phyloP scores from a whole-genome alignment of 345 rosid genomes.

The Lenwebbia sp. region DNA sequence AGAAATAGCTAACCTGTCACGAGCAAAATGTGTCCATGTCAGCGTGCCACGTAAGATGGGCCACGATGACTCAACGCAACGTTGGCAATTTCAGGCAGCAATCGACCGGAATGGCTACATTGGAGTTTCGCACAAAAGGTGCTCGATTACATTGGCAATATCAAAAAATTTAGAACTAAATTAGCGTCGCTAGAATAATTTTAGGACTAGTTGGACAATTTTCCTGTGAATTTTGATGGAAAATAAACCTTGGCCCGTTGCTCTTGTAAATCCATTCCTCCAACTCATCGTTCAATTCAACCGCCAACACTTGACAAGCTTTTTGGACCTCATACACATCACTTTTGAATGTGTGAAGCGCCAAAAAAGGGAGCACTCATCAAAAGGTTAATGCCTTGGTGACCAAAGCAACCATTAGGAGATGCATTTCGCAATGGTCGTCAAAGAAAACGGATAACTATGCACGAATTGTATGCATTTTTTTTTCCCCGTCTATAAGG shows the following conservation, averaged over 20 bases:
- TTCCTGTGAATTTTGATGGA: neutral
- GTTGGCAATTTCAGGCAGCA: too few relatives aligned
- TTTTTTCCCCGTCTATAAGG: neutral
- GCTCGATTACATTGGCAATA: too few relatives aligned
- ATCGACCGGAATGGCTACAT: too few relatives aligned
- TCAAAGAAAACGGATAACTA: neutral
- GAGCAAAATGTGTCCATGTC: too few relatives aligned
- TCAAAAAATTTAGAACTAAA: too few relatives aligned
- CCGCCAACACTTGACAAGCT: neutral
- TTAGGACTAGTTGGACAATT: too few relatives aligned
- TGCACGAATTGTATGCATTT: neutral
- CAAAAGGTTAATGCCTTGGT: neutral
- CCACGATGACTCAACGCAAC: too few relatives aligned
- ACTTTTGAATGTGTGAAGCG: neutral
- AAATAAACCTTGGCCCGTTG: neutral
- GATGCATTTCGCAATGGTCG: neutral
- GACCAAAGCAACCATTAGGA: neutral
- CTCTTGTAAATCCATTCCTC: neutral
- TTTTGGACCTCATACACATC: neutral
- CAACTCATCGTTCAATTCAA: neutral
- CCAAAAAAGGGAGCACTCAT: neutral
- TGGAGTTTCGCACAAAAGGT: too few relatives aligned
- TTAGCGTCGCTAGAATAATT: too few relatives aligned
- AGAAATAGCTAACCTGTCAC: too few relatives aligned
- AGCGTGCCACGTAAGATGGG: too few relatives aligned